Evolutionary conservation across 176 grass and related monocot genomes (phyloP).

Genomic region (Eleusine indica): DNA sequence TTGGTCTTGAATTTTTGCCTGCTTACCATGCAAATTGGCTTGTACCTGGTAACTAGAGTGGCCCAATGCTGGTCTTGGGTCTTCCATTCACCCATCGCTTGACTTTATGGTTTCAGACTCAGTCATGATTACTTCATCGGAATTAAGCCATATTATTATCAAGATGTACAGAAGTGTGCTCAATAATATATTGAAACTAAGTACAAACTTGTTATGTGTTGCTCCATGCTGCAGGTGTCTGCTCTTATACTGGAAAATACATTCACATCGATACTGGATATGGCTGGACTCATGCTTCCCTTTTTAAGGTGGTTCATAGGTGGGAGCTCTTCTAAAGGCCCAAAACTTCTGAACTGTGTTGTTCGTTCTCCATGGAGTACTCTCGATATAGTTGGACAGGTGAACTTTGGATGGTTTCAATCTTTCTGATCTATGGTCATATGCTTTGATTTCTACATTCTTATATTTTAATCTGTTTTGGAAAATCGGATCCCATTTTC

Average conservation of each 20-base stretch:
- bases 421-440: slow-evolving; percentile 18
- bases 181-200: slow-evolving; percentile 12
- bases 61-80: background rate
- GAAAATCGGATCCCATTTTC: background rate
- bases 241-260: slow-evolving; percentile 96
- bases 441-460: slow-evolving; percentile 12
- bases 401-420: slow-evolving; percentile 35
- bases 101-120: background rate
- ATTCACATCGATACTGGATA: slow-evolving; percentile 96
- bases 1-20: background rate
- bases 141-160: slow-evolving; percentile 5
- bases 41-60: slow-evolving; percentile 5
- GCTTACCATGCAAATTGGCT: slow-evolving; percentile 19
- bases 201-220: slow-evolving; percentile 31
- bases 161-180: slow-evolving; percentile 22
- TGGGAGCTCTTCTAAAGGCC: slow-evolving; percentile 78
- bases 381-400: slow-evolving; percentile 79
- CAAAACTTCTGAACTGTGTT: slow-evolving; percentile 87
- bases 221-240: slow-evolving; percentile 67
- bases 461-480: background rate
- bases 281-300: slow-evolving; percentile 95
- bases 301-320: slow-evolving; percentile 97
- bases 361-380: slow-evolving; percentile 98
- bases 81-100: slow-evolving; percentile 9
- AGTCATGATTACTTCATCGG: background rate